Base-by-base conservation (phyloP, 768 basidiomycete species). In the Tephrocybe rancida region DNA sequence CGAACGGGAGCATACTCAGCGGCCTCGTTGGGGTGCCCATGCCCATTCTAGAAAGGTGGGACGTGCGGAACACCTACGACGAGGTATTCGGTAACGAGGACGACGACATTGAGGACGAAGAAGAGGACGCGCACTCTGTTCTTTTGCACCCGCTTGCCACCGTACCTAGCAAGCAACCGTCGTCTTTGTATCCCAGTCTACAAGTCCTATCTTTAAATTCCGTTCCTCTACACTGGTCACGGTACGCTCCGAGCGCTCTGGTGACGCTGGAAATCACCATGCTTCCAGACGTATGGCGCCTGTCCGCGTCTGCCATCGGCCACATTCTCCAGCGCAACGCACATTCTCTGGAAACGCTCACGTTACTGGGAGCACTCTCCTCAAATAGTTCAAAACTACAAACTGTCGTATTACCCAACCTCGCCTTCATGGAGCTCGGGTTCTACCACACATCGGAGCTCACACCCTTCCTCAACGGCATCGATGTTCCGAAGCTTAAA, bases 321-420 rank as follows among this genome's bases (percentile, higher is more conserved):
- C 14, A 8, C 14, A 38, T 58, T 37, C 53, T 58, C 7, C 29
- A 39, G 18, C 26, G 39, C n/a, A 58, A 51, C 22, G 52, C 52
- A 16, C 57, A 43, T 37, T 42, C 52, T 13, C 48, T 54, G 19
- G 34, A 50, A 27, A 45, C 19, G n/a, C 45, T 58, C 8, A 30
- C 29, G 11, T 34, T 58, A 5, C 24, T 21, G 2, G 45, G 19
- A 16, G 29, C 38, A 3, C 32, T 54, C 9, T 21, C 3, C 39
- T 21, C 13, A 32, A 14, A 29, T 25, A 19, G 25, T 27, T 3
- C 21, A 19, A 5, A 3, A 6, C 13, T n/a, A n/a, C 6, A 38
- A 13, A 9, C 39, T 22, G 30, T 32, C 18, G 19, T 26, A 10
- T n/a, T 53, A 26, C 32, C 52, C 19, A 54, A 48, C 6, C n/a